Evolutionary conservation across 2,329 filamentous ascomycete genomes (phyloP).

Genomic region (Eutypa lata): DNA sequence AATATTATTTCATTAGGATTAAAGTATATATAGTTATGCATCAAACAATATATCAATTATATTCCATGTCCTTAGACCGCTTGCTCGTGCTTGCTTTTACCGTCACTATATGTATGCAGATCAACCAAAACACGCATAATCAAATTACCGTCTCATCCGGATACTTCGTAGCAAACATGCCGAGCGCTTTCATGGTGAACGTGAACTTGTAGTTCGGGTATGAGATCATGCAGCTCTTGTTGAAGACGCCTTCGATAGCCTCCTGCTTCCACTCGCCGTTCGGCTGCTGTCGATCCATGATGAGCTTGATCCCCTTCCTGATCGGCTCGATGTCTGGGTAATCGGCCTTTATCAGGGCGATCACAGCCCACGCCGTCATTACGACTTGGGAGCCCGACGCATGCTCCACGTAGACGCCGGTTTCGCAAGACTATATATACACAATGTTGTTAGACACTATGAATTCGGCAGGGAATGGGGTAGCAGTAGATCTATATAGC

Average conservation of each 20-base stretch:
- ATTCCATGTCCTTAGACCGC: too few relatives aligned
- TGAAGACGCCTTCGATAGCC: constrained; percentile 96
- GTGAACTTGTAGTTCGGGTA: constrained; percentile 99
- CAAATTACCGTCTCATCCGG: constrained; percentile 57
- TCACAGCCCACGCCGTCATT: constrained; percentile 87
- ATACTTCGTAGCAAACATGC: constrained; percentile 76
- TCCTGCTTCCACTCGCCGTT: constrained; percentile 97
- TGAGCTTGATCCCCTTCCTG: constrained; percentile 69
- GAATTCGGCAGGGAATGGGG: too few relatives aligned
- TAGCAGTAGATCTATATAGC: too few relatives aligned
- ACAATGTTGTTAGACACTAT: neutral
- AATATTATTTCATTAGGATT: too few relatives aligned
- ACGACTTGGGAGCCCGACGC: constrained; percentile 78
- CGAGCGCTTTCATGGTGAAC: constrained; percentile 90
- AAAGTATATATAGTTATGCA: neutral
- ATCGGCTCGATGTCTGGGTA: constrained; percentile 75
- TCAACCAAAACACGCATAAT: too few relatives aligned
- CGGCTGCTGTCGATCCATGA: constrained; percentile 79
- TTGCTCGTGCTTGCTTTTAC: too few relatives aligned
- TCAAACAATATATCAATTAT: neutral
- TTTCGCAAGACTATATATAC: constrained; percentile 66
- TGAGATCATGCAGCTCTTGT: constrained; percentile 98
- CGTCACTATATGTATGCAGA: too few relatives aligned
- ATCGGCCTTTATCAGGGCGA: constrained; percentile 76
- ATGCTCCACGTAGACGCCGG: constrained; percentile 71